Conservation (phyloP, 2,329 filamentous ascomycete species). For the Grosmannia huntii region DNA sequence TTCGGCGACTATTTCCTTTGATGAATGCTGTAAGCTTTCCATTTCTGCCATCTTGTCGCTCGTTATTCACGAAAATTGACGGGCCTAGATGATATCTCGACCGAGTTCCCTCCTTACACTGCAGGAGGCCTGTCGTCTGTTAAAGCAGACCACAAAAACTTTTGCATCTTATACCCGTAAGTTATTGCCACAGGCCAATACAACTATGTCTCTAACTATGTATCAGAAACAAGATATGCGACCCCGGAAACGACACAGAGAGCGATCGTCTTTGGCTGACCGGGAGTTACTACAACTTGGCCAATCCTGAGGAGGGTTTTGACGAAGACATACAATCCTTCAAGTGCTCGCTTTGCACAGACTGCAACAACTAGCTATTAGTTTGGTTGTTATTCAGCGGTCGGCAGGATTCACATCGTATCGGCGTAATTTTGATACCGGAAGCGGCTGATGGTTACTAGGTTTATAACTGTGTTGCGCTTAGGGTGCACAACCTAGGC, state of each 20-base stretch:
- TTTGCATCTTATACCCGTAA: slow-evolving; percentile 5
- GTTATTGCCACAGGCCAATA: neutral
- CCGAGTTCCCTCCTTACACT: slow-evolving; percentile 1
- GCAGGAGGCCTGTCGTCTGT: slow-evolving; percentile 1
- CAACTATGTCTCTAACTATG: neutral
- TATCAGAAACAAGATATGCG: neutral
- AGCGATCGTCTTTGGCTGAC: neutral
- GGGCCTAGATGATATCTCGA: neutral
- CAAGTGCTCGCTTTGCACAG: slow-evolving; percentile 1
- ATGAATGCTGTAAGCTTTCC: neutral
- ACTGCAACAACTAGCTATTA: neutral
- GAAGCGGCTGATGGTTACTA: no score
- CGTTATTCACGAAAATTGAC: neutral
- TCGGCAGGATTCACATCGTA: no score
- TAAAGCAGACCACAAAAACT: slow-evolving; percentile 1
- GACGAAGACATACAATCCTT: neutral
- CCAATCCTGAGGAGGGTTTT: slow-evolving; percentile 1
- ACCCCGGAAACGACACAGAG: slow-evolving; percentile 1
- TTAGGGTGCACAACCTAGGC: no score
- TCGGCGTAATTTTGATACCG: no score
- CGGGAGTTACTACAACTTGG: slow-evolving; percentile 5
- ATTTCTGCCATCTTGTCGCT: neutral
- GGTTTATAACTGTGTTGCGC: no score
- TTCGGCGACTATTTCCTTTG: neutral
- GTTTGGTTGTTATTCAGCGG: no score